phyloP scores from a whole-genome alignment of 768 basidiomycete genomes.

The Lyophyllum atratum region DNA sequence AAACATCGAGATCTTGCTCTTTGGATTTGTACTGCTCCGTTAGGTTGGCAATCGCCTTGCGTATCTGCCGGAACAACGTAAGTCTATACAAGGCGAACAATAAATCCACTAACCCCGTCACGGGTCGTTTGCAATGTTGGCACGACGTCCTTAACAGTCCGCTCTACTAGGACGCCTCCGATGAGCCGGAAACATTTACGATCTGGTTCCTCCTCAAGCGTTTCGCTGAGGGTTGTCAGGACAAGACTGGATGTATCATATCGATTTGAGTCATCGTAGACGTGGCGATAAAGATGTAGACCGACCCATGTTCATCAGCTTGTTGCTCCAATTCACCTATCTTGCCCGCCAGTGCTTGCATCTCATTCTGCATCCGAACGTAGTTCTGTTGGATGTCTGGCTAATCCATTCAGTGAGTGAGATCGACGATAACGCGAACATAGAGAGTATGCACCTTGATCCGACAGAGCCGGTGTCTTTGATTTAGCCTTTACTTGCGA shows the following conservation, averaged over 20 bases:
- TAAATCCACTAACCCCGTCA: constrained; percentile 65
- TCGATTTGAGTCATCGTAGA: constrained; percentile 2
- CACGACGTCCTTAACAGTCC: constrained; percentile 93
- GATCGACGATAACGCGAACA: constrained; percentile 8
- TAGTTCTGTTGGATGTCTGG: constrained; percentile 87
- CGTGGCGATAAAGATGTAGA: constrained; percentile 15
- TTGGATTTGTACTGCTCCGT: constrained; percentile 88
- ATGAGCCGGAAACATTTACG: constrained; percentile 97
- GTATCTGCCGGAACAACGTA: constrained; percentile 57
- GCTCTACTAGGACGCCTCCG: constrained; percentile 93
- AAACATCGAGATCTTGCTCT: constrained; percentile 79
- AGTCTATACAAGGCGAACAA: constrained; percentile 13
- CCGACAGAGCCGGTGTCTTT: constrained; percentile 59
- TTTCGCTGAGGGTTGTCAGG: constrained; percentile 82
- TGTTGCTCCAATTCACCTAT: constrained; percentile 96
- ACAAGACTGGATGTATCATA: constrained; percentile 63
- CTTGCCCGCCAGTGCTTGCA: constrained; percentile 90
- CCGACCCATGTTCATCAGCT: constrained; percentile 91
- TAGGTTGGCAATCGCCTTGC: constrained; percentile 74
- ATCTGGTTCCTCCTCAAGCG: constrained; percentile 77
- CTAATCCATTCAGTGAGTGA: constrained; percentile 44
- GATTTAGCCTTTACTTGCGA: constrained; percentile 55
- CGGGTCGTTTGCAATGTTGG: constrained; percentile 89
- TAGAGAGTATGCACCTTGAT: constrained; percentile 61
- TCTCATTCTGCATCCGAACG: constrained; percentile 80